Percentiles rank a stretch among this genome's conserved stretches.
These are phyloP conservation scores for Malus hybrid DNA, from an alignment of 331 rosid species.

Conservation along the genomic window DNA sequence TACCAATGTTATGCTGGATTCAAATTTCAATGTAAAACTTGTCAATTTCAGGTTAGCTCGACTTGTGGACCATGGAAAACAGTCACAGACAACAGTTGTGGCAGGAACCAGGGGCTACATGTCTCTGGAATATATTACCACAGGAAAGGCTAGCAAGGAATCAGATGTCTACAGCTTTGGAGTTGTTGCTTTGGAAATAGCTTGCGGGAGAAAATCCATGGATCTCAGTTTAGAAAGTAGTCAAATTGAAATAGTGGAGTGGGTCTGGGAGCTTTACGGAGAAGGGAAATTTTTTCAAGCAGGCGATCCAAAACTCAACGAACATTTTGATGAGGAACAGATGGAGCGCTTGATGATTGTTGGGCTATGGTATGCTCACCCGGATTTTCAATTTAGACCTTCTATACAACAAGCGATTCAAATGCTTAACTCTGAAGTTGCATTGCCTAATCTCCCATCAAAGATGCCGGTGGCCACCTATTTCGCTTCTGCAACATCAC, in stretches of 20 bases:
- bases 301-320: not conserved
- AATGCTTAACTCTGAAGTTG: not conserved
- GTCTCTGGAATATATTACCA: not conserved
- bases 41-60: slow-evolving; percentile 2
- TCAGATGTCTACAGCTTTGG: not conserved
- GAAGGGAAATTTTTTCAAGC: not conserved
- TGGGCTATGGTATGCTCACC: slow-evolving; percentile 20
- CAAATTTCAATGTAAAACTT: slow-evolving; percentile 4
- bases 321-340: not conserved
- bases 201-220: not conserved
- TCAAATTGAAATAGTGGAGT: not conserved
- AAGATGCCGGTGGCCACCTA: too few species aligned
- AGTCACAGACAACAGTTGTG: not conserved
- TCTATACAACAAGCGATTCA: not conserved
- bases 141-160: not conserved
- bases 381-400: not conserved
- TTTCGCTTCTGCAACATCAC: too few species aligned
- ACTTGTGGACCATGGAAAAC: not conserved
- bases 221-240: not conserved
- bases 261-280: not conserved
- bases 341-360: not conserved
- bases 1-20: slow-evolving; percentile 11
- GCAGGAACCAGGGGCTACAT: not conserved
- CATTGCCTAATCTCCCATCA: too few species aligned
- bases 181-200: slow-evolving; percentile 1